Evolutionary conservation across 306 rosid species (phyloP), one percentile per base, ranked within the genome.

Genomic region (Cicer cuneatum): DNA sequence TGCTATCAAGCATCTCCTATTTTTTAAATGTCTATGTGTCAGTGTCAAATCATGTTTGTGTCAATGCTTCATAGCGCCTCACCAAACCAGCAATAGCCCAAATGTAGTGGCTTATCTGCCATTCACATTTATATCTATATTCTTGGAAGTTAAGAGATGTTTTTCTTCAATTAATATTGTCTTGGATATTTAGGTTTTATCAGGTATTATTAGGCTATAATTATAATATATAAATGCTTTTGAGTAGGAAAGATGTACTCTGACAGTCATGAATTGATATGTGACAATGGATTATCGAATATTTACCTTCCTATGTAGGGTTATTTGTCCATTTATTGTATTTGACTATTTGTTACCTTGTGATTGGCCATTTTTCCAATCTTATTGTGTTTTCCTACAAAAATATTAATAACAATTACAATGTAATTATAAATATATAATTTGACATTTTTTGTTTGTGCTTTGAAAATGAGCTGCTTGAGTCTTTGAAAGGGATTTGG

Each of bases 401-500:
- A 43, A 7, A 11, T 41, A 4, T 12, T 66, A 7, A 12, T 66
- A 14, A 24, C 24, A 19, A 18, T 51, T 29, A 29, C 35, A 29
- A 29, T 29, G 35, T 29, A 29, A 29, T 29, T 29, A 29, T 29
- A 0, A 33, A 29, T 15, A 12, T 59, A 6, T 29, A 45, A 60
- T 16, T 68, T 73, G 12, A 12, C 66, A 38, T 7, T 66, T 39
- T 60, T 54, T 7, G 19, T 6, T n/a, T 41, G n/a, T 40, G 39
- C 45, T 64, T 12, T 61, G 29, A 61, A 71, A 60, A 14, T 75
- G 38, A 69, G 61, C 72, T 61, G 19, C 61, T n/a, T 63, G 16
- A 38, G 33, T 29, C 65, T 78, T 63, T 52, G 52, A 57, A 45
- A 76, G 53, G 70, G 16, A 29, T 69, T 57, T 60, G 10, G 35